Base-by-base conservation (phyloP, 257 asterid genomes). In the Fraxinus cuspidata region DNA sequence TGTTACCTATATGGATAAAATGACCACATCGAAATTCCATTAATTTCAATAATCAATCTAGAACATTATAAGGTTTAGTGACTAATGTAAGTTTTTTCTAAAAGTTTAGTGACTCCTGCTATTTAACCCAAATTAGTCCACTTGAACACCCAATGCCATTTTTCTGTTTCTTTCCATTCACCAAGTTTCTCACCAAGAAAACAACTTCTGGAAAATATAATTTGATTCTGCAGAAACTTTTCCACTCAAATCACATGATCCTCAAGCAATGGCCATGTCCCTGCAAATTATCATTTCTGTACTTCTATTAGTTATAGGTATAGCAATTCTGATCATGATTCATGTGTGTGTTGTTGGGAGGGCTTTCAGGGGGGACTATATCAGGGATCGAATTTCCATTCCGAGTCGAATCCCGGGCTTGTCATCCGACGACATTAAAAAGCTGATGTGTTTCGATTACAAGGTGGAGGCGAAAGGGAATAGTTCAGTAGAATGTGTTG, bases 301-400 rank as follows among this genome's bases (percentile, higher is more conserved):
- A 84, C 9, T 82, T 1, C 53, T 89, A 34, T 73, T 91, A 31
- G 6, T 86, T 6, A 81, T 83, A 0, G 95, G 90, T 2, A 77
- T 89, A 73, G 84, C 84, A 11, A 67, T 85, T 81, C 70, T 91
- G 65, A 75, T 81, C 0, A 64, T 74, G 15, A 87, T 91, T 53
- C 93, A 91, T 83, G 75, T 87, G 2, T 91, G 95, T 83, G 86
- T 91, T 37, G 92, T 87, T 63, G 85, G 91, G 29, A 85, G 97
- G 81, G 90, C 89, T 32, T 87, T 87, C 60, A 68, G 88, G 31
- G 64, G 74, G 7, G 80, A 77, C 34, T 3, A 38, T 11, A 34
- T 19, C 28, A 58, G 15, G 3, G 83, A 44, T 18, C 16, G 25
- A 1, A 66, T 49, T 12, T 35, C 75, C 8, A 65, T 51, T 8